Evolutionary conservation across 441 rosid species (phyloP).

Genomic region (Adansonia gregorii): DNA sequence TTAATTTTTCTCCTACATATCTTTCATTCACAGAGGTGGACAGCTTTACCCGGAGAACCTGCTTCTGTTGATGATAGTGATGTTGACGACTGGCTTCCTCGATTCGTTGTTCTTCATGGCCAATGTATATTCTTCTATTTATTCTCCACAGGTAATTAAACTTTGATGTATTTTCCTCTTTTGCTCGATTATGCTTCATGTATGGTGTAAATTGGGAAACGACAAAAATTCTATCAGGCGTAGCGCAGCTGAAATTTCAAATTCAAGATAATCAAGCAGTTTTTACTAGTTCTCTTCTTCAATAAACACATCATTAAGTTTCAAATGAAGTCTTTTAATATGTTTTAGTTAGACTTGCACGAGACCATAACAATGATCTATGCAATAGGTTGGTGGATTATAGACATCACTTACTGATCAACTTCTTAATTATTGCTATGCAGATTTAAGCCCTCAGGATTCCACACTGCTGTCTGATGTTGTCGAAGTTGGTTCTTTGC

Average conservation of each 20-base stretch:
- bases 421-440: conserved; percentile 20
- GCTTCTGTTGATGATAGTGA: conserved; percentile 84
- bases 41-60: conserved; percentile 90
- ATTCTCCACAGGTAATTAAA: conserved; percentile 65
- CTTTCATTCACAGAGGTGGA: conserved; percentile 67
- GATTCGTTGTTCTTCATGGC: conserved; percentile 92
- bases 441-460: conserved; percentile 96
- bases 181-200: neutral
- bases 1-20: conserved; percentile 2
- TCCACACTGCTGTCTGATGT: conserved; percentile 79
- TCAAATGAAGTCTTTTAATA: neutral
- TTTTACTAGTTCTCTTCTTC: neutral
- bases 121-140: conserved; percentile 80
- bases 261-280: neutral
- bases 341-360: neutral
- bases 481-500: conserved; percentile 71
- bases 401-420: conserved; percentile 3
- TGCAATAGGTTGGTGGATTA: neutral
- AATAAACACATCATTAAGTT: neutral
- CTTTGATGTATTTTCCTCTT: conserved; percentile 6
- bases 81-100: conserved; percentile 96
- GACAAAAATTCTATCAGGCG: neutral
- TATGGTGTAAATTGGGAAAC: neutral
- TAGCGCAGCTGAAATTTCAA: neutral
- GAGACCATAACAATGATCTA: too few species aligned